These are phyloP conservation scores for Annulohypoxylon stygium DNA, from an alignment of 495 filamentous ascomycete genomes.

Conservation along the genomic window DNA sequence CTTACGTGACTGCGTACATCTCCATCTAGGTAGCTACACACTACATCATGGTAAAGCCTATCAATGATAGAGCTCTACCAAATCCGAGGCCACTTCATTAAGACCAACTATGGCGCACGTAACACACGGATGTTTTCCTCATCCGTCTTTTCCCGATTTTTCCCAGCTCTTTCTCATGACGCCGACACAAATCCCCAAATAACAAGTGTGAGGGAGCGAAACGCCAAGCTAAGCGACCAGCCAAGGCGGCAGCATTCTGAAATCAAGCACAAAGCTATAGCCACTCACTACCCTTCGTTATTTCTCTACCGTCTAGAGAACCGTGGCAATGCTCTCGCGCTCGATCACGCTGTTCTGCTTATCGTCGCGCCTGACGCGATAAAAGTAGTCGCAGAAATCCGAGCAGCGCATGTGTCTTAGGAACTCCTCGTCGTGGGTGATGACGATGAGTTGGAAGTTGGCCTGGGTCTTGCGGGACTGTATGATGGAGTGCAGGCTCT, in stretches of 20 bases:
- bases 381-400: conserved; percentile 96
- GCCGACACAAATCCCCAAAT: neutral
- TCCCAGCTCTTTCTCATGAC: conserved; percentile 8
- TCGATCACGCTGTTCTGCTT: conserved; percentile 90
- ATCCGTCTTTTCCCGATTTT: neutral
- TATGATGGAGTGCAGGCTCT: conserved; percentile 89
- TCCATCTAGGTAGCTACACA: neutral
- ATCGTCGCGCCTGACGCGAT: conserved; percentile 83
- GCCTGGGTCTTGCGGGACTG: conserved; percentile 82
- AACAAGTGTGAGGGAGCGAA: neutral
- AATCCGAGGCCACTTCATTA: neutral
- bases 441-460: conserved; percentile 98
- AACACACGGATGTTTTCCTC: conserved; percentile 12
- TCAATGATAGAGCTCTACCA: neutral
- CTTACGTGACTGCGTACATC: neutral
- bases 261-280: neutral
- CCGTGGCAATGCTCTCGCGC: conserved; percentile 73
- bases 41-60: conserved; percentile 3
- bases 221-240: conserved; percentile 15
- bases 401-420: conserved; percentile 89
- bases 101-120: conserved; percentile 1
- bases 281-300: neutral
- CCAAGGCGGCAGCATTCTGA: neutral
- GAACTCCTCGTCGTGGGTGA: conserved; percentile 99
- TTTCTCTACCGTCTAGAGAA: conserved; percentile 51